Conservation (phyloP, 2,329 filamentous ascomycete genomes). For the Coniosporium tulheliwenetii region DNA sequence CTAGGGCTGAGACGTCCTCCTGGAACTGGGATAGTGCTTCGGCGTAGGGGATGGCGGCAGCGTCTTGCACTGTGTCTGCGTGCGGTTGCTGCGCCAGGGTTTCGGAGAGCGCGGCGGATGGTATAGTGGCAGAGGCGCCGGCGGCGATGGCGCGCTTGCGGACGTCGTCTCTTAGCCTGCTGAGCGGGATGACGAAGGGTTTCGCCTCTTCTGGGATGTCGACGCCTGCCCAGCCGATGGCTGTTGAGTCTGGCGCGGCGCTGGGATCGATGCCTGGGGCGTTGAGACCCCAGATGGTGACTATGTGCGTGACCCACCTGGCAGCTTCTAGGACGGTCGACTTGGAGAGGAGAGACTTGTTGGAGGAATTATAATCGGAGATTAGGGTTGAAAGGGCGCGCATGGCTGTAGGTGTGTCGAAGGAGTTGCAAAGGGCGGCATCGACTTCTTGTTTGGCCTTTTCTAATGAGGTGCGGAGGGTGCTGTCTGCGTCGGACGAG, state of each 20-base stretch:
- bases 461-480: slow-evolving; percentile 32
- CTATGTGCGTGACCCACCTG: slow-evolving; percentile 67
- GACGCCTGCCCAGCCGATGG: slow-evolving; percentile 50
- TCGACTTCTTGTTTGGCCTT: slow-evolving; percentile 42
- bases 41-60: slow-evolving; percentile 26
- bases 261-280: slow-evolving; percentile 28
- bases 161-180: slow-evolving; percentile 40
- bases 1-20: slow-evolving; percentile 44
- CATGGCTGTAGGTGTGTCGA: slow-evolving; percentile 74
- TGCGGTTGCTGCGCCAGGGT: slow-evolving; percentile 11
- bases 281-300: slow-evolving; percentile 73
- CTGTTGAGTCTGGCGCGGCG: slow-evolving; percentile 12
- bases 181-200: slow-evolving; percentile 43
- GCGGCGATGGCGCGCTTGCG: slow-evolving; percentile 39
- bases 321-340: slow-evolving; percentile 40
- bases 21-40: slow-evolving; percentile 36
- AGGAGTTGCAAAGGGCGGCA: slow-evolving; percentile 62
- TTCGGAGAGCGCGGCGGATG: slow-evolving; percentile 17
- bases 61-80: slow-evolving; percentile 12
- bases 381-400: slow-evolving; percentile 63
- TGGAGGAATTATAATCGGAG: slow-evolving; percentile 52
- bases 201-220: slow-evolving; percentile 45
- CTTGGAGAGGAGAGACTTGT: slow-evolving; percentile 28
- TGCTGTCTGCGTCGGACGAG: slow-evolving; percentile 2
- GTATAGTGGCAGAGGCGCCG: slow-evolving; percentile 21